Evolutionary conservation across 2,329 filamentous ascomycete genomes (phyloP).

Genomic region (Neonectria magnoliae): DNA sequence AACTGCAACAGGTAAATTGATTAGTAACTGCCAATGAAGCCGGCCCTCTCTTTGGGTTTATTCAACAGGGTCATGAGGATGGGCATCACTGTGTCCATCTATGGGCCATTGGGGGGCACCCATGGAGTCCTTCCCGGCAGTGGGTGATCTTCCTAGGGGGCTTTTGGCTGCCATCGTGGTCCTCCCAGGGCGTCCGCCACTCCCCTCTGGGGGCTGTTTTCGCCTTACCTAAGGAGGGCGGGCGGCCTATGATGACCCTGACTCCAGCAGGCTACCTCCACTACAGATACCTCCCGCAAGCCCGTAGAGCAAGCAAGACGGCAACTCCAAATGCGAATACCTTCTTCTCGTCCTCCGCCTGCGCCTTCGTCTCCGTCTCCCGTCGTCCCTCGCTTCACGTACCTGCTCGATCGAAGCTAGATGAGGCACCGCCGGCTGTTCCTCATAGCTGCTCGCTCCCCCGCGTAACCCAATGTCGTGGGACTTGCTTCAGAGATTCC

Average conservation of each 20-base stretch:
- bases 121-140: neutral
- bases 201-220: conserved; percentile 5
- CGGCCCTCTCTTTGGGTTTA: conserved; percentile 19
- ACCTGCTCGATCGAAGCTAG: conserved; percentile 44
- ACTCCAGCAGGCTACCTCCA: conserved; percentile 17
- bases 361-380: neutral
- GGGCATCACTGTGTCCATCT: too few relatives aligned
- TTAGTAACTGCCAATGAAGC: conserved; percentile 21
- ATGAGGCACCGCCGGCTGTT: conserved; percentile 51
- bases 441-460: conserved; percentile 43
- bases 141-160: conserved; percentile 11
- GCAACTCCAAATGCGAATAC: conserved; percentile 22
- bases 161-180: neutral
- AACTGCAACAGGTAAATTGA: conserved; percentile 9
- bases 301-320: conserved; percentile 17
- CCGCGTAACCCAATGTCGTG: conserved; percentile 72
- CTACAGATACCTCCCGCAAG: conserved; percentile 23
- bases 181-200: too few relatives aligned
- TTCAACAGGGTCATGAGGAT: conserved; percentile 8
- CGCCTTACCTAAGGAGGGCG: conserved; percentile 20
- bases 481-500: conserved; percentile 89
- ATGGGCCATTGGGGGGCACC: too few relatives aligned
- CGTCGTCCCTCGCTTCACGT: conserved; percentile 21
- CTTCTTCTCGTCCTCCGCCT: conserved; percentile 5
- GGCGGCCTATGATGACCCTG: conserved; percentile 18